phyloP scores from a whole-genome alignment of 768 basidiomycete genomes.

The Lactarius sp. region DNA sequence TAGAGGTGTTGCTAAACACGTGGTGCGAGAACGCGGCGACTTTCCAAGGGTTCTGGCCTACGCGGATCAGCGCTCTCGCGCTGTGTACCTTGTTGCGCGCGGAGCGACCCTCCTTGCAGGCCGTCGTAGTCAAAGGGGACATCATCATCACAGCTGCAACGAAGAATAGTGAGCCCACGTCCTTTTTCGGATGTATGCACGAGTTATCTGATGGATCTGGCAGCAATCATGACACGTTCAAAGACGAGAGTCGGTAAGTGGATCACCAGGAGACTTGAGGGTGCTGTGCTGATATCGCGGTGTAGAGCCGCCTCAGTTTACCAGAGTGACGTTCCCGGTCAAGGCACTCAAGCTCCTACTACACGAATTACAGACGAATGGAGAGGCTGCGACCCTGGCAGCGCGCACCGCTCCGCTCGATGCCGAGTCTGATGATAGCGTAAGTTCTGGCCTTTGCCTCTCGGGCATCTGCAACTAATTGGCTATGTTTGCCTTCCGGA shows the following conservation, averaged over 20 bases:
- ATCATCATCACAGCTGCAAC: conserved; percentile 80
- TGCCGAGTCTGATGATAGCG: conserved; percentile 73
- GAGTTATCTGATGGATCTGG: background rate
- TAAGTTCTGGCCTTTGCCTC: conserved; percentile 32
- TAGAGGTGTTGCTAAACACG: conserved; percentile 85
- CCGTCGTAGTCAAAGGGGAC: conserved; percentile 83
- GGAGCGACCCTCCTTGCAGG: conserved; percentile 60
- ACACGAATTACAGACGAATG: conserved; percentile 75
- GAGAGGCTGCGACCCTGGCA: conserved; percentile 64
- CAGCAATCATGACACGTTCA: conserved; percentile 97
- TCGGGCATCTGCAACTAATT: background rate
- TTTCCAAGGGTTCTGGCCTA: conserved; percentile 94
- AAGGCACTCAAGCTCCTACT: conserved; percentile 90
- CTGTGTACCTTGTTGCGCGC: conserved; percentile 68
- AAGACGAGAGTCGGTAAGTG: conserved; percentile 76
- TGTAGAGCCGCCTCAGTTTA: conserved; percentile 81
- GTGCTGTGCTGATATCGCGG: conserved; percentile 26
- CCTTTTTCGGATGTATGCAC: background rate
- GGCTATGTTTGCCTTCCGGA: conserved; percentile 16
- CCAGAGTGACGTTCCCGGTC: conserved; percentile 79
- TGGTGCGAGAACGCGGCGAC: conserved; percentile 96
- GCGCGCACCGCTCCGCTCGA: conserved; percentile 50
- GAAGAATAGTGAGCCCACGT: conserved; percentile 59
- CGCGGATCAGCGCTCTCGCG: conserved; percentile 78
- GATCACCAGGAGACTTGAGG: background rate